These are phyloP conservation scores for Malus sylvestris DNA, from an alignment of 306 rosid genomes.

Conservation along the genomic window DNA sequence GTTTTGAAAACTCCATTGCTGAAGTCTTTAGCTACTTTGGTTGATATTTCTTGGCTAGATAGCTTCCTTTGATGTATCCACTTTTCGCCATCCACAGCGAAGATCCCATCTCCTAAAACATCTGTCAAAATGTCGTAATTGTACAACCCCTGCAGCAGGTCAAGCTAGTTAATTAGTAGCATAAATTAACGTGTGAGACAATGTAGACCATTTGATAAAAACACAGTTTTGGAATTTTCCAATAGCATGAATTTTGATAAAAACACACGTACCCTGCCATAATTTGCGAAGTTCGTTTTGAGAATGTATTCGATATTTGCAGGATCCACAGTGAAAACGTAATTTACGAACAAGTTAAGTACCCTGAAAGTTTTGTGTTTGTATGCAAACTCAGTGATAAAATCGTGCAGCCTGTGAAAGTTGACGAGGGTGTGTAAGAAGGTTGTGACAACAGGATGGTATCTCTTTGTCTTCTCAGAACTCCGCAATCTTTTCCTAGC, in stretches of 20 bases:
- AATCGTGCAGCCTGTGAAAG: slow-evolving; percentile 15
- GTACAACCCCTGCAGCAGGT: slow-evolving; percentile 3
- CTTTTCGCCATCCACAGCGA: background rate
- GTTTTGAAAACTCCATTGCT: slow-evolving; percentile 1
- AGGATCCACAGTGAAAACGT: slow-evolving; percentile 14
- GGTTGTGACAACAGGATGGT: slow-evolving; percentile 18
- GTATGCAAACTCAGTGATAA: slow-evolving; percentile 8
- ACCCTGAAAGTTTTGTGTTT: slow-evolving; percentile 11
- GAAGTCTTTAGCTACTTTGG: slow-evolving; percentile 1
- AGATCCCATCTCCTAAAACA: slow-evolving; percentile 4
- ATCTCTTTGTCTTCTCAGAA: background rate
- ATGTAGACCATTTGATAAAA: too few relatives aligned
- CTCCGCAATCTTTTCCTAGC: background rate
- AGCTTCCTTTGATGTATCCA: slow-evolving; percentile 16
- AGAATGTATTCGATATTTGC: slow-evolving; percentile 19
- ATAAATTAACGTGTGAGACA: too few relatives aligned
- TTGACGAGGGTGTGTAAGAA: slow-evolving; percentile 3
- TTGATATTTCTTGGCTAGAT: slow-evolving; percentile 3
- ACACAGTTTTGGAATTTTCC: too few relatives aligned
- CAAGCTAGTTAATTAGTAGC: too few relatives aligned
- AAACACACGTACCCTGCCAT: background rate
- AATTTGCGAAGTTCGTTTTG: slow-evolving; percentile 11
- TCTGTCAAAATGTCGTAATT: background rate
- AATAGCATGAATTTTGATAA: too few relatives aligned
- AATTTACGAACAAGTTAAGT: slow-evolving; percentile 7